Evolutionary conservation across 2,329 filamentous ascomycete genomes (phyloP), one percentile per base, ranked within the genome.

Genomic region (Colletotrichum sp.): DNA sequence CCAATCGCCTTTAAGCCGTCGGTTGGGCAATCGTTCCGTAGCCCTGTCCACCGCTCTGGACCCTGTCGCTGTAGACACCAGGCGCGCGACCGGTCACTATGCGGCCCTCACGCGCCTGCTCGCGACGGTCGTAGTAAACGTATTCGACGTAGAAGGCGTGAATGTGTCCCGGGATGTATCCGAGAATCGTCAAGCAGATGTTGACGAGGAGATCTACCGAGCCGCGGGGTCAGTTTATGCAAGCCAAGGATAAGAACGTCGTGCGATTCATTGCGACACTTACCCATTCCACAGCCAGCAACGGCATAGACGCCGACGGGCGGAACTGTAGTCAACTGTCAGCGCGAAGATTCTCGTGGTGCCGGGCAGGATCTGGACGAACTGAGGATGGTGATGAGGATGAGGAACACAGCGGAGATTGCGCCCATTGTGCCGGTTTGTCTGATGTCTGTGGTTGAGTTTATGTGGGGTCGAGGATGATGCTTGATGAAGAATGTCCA

Each of bases 121-220:
- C 92, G 69, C 89, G 90, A 52, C 94, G 93, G 80, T 95, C 91
- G 84, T 94, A 96, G 87, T 96, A 98, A 77, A 98, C 88, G 83
- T 96, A 98, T 85, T 96, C 92, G 77, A 95, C 79, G 83, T 96
- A 97, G 84, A 96, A 96, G 59, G 94, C 94, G 82, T 96, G 93
- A 57, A 96, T 90, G 79, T 95, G 93, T 9, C 95, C 95, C 0
- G 95, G 95, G 67, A 97, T 85, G 83, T 93, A 95, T n/a, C 92
- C 92, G 26, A 94, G 88, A 32, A 94, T 80, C 0, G 93, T 94
- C 77, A 95, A 85, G 79, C 90, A 88, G 79, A 94, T 90, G 82
- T 94, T 95, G 84, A 94, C 90, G 69, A 92, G 87, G 39, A 94
- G 84, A 80, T 94, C 93, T 79, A 85, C 83, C 57, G 24, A 21